Base-by-base conservation (phyloP, 192 early-diverging fungal genomes). In the Cladochytrium replicatum region DNA sequence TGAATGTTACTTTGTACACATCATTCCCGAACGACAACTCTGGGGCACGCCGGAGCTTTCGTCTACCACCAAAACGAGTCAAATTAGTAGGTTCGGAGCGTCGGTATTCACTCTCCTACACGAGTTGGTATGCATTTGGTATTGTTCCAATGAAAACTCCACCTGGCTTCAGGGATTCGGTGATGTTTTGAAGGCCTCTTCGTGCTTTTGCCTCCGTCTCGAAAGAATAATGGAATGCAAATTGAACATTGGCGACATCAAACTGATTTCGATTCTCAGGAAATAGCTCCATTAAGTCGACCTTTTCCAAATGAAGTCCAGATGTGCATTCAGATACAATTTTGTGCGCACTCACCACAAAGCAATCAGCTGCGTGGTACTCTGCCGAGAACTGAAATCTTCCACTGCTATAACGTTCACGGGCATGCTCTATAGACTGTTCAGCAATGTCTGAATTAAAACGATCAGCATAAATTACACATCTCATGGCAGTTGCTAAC, bases 181-280 rank as follows among this genome's bases (percentile, higher is more conserved):
- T 66, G 5, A 94, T 83, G 55, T 93, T 94, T 41, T 72, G 61
- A 38, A 99, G 64, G 68, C 86, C 90, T 55, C 76, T 77, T 4
- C 84, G 66, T 0, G 82, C 91, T 57, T 85, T 89, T 17, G 53
- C 39, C 63, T 97, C 92, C 2, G 77, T 71, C 48, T 90, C 87
- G 54, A 94, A 97, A 0, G 89, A 84, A 63, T 99, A 99, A 63
- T 97, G 96, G 39, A 97, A 60, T 53, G 90, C 94, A 60, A 99
- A 99, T 55, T 99, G 96, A 61, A 87, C 84, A 31, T 84, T 89
- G n/a, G 93, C 87, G 23, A 92, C 69, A 56, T 95, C 86, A 42
- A 90, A 87, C 47, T 27, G 65, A 50, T 29, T 80, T 60, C 22
- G 43, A 44, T 13, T 13, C 13, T 13, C 17, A 17, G 34, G 13